phyloP scores from a whole-genome alignment of 345 rosid genomes.

The Ricinus communis region DNA sequence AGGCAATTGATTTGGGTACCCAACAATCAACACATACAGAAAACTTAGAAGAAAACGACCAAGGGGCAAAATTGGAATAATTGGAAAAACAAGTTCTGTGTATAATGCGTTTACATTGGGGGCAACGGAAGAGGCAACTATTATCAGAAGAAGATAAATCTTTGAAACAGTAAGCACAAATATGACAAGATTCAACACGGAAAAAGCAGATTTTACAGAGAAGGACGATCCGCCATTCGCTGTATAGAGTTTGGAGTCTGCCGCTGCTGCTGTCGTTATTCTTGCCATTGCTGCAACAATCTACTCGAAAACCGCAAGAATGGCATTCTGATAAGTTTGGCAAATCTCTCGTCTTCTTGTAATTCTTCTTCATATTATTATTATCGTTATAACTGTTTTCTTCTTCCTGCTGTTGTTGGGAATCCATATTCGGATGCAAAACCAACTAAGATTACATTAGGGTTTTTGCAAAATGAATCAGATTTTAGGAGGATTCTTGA shows the following conservation, averaged over 20 bases:
- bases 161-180: conserved; percentile 58
- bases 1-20: conserved; percentile 45
- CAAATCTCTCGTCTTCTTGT: conserved; percentile 49
- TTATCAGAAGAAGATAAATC: conserved; percentile 22
- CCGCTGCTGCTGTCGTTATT: not conserved
- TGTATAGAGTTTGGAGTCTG: conserved; percentile 43
- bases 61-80: conserved; percentile 31
- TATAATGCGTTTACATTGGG: conserved; percentile 36
- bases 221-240: conserved; percentile 58
- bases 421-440: no score
- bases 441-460: no score
- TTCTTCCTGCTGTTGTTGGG: not conserved
- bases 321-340: conserved; percentile 61
- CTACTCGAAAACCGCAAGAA: conserved; percentile 51
- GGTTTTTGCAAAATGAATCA: no score
- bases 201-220: conserved; percentile 43
- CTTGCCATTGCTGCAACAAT: conserved; percentile 35
- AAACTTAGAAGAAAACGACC: conserved; percentile 44
- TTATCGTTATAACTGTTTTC: no score
- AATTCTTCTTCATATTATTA: no score
- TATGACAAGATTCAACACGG: conserved; percentile 35
- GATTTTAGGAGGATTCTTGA: no score
- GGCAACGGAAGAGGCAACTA: conserved; percentile 28
- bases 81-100: conserved; percentile 41
- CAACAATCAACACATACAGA: conserved; percentile 60